A percentile compares a stretch with the other conserved stretches of the same genome.
These are phyloP conservation scores for Remersonia thermophila DNA, from an alignment of 2,329 filamentous ascomycete genomes.

Conservation along the genomic window DNA sequence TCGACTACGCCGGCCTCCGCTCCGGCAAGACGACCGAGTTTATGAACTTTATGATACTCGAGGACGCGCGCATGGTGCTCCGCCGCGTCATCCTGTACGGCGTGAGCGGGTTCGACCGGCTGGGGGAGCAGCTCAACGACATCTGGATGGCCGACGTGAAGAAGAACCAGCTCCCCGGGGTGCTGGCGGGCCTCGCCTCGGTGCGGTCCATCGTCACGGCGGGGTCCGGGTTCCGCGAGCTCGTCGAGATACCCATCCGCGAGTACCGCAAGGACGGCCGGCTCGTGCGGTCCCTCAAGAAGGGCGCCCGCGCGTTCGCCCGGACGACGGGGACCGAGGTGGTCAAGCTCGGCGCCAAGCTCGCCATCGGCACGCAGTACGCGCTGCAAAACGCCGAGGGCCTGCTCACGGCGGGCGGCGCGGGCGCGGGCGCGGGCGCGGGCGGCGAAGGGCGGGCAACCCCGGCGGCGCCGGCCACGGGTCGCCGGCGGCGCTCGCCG, in stretches of 20 bases:
- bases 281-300: slow-evolving; percentile 80
- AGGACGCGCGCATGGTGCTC: slow-evolving; percentile 75
- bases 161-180: slow-evolving; percentile 73
- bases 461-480: slow-evolving; percentile 19
- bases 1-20: slow-evolving; percentile 84
- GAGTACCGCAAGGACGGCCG: slow-evolving; percentile 93
- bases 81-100: slow-evolving; percentile 89
- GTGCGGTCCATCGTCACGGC: slow-evolving; percentile 88
- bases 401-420: slow-evolving; percentile 43
- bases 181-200: slow-evolving; percentile 78
- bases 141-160: slow-evolving; percentile 95
- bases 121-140: slow-evolving; percentile 84
- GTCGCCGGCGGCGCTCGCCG: background rate
- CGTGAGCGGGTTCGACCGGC: slow-evolving; percentile 75
- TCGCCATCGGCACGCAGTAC: slow-evolving; percentile 91
- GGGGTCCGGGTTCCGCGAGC: slow-evolving; percentile 70
- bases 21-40: slow-evolving; percentile 94
- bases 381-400: slow-evolving; percentile 80
- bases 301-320: slow-evolving; percentile 80
- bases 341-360: slow-evolving; percentile 86
- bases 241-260: slow-evolving; percentile 77
- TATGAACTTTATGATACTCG: slow-evolving; percentile 95
- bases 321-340: slow-evolving; percentile 88
- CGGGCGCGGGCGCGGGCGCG: slow-evolving; percentile 19
- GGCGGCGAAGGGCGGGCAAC: slow-evolving; percentile 31